Evolutionary conservation across 2,329 filamentous ascomycete genomes (phyloP), one percentile per base, ranked within the genome.

Genomic region (Emmonsiellopsis sp.): DNA sequence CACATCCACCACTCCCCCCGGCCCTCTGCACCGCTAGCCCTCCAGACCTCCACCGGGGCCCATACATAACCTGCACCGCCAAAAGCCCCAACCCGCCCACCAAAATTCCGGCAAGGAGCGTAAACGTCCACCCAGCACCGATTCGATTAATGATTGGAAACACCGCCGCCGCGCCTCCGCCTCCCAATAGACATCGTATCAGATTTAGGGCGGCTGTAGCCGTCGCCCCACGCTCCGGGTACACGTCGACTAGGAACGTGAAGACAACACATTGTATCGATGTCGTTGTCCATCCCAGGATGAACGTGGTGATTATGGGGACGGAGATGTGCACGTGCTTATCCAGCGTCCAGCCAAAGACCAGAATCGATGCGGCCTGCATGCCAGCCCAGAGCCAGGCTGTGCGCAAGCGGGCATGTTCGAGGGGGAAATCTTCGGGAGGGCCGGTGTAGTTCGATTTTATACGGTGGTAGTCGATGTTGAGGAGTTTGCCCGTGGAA

Each of bases 211-310:
- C 76, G 0, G 79, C 79, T 44, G 71, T 79, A 0, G 78, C 78
- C 0, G 74, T 74, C 0, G 78, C 78, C 53, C 75, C 76, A 8
- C 66, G 65, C 10, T 73, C 71, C 0, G 73, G 71, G 55, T 77
- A 81, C 0, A 80, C 63, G 57, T 82, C 79, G 2, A 81, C 72
- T 0, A 81, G 66, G 53, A 78, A 80, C 0, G 78, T 81, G 64
- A 71, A 76, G 33, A 78, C 68, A 1, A 75, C 60, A 14, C 39
- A 51, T 40, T 78, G 71, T 2, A 70, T 76, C 0, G 77, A 77
- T 5, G 78, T 68, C 0, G 72, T 71, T 0, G 77, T 71, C 77
- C 76, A 79, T 3, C 78, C 77, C 0, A 74, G 75, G 39, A 79
- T 65, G 52, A 81, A 80, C 0, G 75, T 76, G 0, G 73, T 72